Evolutionary conservation across 306 rosid species (phyloP).

Genomic region (Nissolia schottii): DNA sequence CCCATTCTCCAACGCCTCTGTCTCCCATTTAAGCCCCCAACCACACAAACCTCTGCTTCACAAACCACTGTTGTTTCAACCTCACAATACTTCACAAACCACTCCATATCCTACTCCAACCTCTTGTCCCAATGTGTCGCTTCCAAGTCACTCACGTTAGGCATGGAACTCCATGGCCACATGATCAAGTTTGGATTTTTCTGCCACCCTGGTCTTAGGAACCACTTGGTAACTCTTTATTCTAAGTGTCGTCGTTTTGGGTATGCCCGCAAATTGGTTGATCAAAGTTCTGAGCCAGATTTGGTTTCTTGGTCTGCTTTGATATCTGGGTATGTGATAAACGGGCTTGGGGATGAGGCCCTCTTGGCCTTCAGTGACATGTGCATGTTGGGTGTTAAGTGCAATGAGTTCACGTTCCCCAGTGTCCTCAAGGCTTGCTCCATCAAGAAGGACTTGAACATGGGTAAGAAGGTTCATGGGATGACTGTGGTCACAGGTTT

Average conservation of each 20-base stretch:
- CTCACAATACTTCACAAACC: slow-evolving; percentile 4
- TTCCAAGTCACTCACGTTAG: slow-evolving; percentile 44
- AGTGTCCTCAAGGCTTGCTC: slow-evolving; percentile 81
- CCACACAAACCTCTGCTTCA: slow-evolving; percentile 1
- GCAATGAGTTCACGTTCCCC: slow-evolving; percentile 70
- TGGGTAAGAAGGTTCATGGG: slow-evolving; percentile 68
- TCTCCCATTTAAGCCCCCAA: neutral
- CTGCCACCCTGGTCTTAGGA: slow-evolving; percentile 37
- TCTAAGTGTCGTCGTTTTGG: slow-evolving; percentile 44
- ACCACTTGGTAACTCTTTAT: slow-evolving; percentile 44
- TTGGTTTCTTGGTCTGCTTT: slow-evolving; percentile 77
- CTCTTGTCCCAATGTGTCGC: slow-evolving; percentile 54
- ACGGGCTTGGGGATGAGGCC: slow-evolving; percentile 61
- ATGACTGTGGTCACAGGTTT: slow-evolving; percentile 58
- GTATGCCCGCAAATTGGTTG: slow-evolving; percentile 60
- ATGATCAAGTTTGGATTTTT: slow-evolving; percentile 59
- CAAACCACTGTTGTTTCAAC: neutral
- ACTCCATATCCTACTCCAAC: slow-evolving; percentile 34
- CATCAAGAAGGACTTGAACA: slow-evolving; percentile 39
- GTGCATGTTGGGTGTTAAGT: slow-evolving; percentile 50
- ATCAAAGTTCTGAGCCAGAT: slow-evolving; percentile 54
- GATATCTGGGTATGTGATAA: slow-evolving; percentile 74
- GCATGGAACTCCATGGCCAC: slow-evolving; percentile 67
- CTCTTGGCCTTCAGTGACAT: slow-evolving; percentile 52
- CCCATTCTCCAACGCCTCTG: neutral